Evolutionary conservation across 208 protist species (phyloP).

Genomic region (Trypanosomatidae sp.): DNA sequence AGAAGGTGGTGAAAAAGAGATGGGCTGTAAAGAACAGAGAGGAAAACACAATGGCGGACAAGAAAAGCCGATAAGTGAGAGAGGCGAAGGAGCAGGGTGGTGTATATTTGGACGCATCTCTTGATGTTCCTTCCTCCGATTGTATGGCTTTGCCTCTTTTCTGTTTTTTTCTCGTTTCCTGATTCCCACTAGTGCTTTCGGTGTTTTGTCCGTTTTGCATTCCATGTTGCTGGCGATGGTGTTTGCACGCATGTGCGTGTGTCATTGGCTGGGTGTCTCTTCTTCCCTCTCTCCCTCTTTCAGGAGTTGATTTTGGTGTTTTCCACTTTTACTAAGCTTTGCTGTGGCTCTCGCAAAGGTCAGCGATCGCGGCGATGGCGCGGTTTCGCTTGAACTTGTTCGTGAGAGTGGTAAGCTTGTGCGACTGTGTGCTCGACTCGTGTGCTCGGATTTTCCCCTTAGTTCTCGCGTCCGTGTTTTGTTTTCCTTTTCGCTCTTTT

Average conservation of each 20-base stretch:
- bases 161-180: neutral
- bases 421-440: neutral
- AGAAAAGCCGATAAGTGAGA: neutral
- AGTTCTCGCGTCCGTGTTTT: neutral
- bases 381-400: neutral
- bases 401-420: neutral
- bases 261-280: neutral
- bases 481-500: neutral
- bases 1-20: neutral
- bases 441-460: neutral
- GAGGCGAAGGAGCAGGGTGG: neutral
- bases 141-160: neutral
- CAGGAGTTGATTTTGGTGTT: neutral
- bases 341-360: neutral
- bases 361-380: neutral
- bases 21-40: neutral
- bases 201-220: neutral
- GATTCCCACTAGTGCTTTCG: neutral
- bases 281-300: neutral
- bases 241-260: neutral
- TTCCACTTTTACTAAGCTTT: neutral
- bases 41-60: neutral
- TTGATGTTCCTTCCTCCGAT: neutral
- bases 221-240: neutral
- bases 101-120: neutral